Evolutionary conservation across 2,329 filamentous ascomycete species (phyloP).

Genomic region (Trichophyton benhamiae): DNA sequence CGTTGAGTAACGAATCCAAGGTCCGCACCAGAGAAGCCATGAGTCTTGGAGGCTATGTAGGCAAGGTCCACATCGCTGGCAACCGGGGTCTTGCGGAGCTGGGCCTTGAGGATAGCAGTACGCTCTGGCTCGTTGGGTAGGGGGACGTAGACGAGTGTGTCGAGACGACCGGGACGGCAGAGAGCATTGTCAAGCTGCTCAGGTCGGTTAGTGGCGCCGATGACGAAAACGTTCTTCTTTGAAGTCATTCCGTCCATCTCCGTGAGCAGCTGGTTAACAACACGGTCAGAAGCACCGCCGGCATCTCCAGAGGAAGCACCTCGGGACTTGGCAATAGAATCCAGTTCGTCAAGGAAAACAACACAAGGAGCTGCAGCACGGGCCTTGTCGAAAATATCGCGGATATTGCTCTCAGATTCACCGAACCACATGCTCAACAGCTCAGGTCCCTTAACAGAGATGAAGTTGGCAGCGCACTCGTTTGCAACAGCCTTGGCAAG

Average conservation of each 20-base stretch:
- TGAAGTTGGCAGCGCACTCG: conserved; percentile 98
- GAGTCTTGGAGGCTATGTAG: conserved; percentile 91
- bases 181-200: conserved; percentile 97
- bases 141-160: conserved; percentile 96
- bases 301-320: conserved; percentile 92
- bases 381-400: conserved; percentile 99
- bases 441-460: conserved; percentile 97
- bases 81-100: conserved; percentile 96
- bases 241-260: conserved; percentile 99
- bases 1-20: conserved; percentile 97
- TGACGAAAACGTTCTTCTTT: conserved; percentile 99
- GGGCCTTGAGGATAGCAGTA: conserved; percentile 79
- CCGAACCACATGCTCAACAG: conserved; percentile 99
- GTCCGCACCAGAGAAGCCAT: conserved; percentile 99
- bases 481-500: conserved; percentile 99
- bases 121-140: conserved; percentile 86
- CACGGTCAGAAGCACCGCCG: conserved; percentile 95
- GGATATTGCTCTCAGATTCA: conserved; percentile 99
- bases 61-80: conserved; percentile 73
- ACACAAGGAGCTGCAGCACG: conserved; percentile 95
- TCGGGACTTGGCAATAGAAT: conserved; percentile 98
- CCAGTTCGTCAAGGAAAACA: conserved; percentile 96
- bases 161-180: conserved; percentile 95
- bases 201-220: conserved; percentile 95
- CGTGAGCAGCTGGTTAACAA: conserved; percentile 99